A percentile compares a stretch with the other conserved stretches of the same genome.
phyloP scores from a whole-genome alignment of 371 early-diverging fungal genomes.

The Blakeslea trispora region DNA sequence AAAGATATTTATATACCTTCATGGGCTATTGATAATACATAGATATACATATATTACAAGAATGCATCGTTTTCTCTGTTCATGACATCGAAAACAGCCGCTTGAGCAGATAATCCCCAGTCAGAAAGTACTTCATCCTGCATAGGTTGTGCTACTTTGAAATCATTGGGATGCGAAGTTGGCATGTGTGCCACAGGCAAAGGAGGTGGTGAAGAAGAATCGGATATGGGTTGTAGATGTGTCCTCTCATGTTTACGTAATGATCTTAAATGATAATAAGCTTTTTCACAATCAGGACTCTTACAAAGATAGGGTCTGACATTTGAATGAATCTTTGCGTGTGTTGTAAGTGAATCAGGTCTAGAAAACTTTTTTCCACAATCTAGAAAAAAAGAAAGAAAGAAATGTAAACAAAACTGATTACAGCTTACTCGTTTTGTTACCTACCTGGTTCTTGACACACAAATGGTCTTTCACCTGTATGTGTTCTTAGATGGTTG shows the following conservation, averaged over 20 bases:
- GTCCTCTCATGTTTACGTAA: conserved; percentile 68
- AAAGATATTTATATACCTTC: too few relatives aligned
- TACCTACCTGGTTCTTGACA: conserved; percentile 28
- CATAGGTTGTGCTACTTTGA: background rate
- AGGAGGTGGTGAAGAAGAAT: conserved; percentile 11
- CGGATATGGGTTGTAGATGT: conserved; percentile 24
- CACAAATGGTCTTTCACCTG: conserved; percentile 68
- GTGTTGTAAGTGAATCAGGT: conserved; percentile 82
- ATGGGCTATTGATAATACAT: too few relatives aligned
- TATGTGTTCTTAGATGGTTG: conserved; percentile 84
- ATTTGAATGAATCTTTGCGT: conserved; percentile 79
- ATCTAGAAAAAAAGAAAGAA: conserved; percentile 26
- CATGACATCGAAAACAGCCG: conserved; percentile 24
- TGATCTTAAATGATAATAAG: conserved; percentile 72
- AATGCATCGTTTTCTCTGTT: conserved; percentile 11
- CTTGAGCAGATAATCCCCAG: conserved; percentile 25
- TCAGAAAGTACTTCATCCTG: conserved; percentile 18
- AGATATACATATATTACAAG: too few relatives aligned
- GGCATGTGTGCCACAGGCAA: conserved; percentile 11
- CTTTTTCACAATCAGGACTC: conserved; percentile 57
- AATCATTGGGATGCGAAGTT: conserved; percentile 13
- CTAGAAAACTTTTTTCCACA: conserved; percentile 81
- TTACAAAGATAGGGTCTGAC: conserved; percentile 65
- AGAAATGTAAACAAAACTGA: too few relatives aligned
- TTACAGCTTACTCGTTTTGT: too few relatives aligned